Evolutionary conservation across 2,329 filamentous ascomycete genomes (phyloP), one percentile per base, ranked within the genome.

Genomic region (Aspergillus intermedius): DNA sequence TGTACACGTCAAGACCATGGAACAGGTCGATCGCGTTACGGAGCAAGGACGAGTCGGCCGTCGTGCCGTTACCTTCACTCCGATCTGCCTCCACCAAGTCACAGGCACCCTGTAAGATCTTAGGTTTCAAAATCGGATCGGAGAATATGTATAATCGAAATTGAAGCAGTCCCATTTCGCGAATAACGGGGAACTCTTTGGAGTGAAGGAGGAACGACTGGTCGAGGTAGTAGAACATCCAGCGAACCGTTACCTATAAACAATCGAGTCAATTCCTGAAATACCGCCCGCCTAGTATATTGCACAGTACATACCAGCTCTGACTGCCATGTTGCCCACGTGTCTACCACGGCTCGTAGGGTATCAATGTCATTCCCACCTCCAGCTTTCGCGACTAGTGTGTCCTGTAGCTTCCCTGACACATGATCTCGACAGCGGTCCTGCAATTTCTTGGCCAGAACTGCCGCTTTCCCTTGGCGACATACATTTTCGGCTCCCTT

Each of bases 141-240:
- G 75, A 71, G 56, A 83, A 82, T 30, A 86, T 72, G 42, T 74
- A 67, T 7, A 72, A 78, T 46, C 87, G 81, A 65, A 97, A 98
- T 51, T 89, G 78, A 12, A 77, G 71, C 48, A 93, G 82, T 4
- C 85, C 82, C 74, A 95, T 83, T 61, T 95, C 88, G 61, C 91
- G 86, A 49, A 98, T 82, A 30, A 86, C 86, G 8, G 78, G 77
- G 32, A 79, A 71, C 19, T 85, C 81, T 56, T 84, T 83, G 42
- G 84, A 83, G 49, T 86, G 84, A 2, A 95, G 75, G 6, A 98
- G 77, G 63, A 90, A 96, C 2, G 90, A 88, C 54, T 93, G 84
- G 65, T 98, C 91, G 55, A 98, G 79, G 62, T 91, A 98, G 72
- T 90, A 95, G 70, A 96, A 97, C 35, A 94, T 86, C 54, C 87